phyloP scores from a whole-genome alignment of 495 filamentous ascomycete genomes.

The Penicillium desertorum region DNA sequence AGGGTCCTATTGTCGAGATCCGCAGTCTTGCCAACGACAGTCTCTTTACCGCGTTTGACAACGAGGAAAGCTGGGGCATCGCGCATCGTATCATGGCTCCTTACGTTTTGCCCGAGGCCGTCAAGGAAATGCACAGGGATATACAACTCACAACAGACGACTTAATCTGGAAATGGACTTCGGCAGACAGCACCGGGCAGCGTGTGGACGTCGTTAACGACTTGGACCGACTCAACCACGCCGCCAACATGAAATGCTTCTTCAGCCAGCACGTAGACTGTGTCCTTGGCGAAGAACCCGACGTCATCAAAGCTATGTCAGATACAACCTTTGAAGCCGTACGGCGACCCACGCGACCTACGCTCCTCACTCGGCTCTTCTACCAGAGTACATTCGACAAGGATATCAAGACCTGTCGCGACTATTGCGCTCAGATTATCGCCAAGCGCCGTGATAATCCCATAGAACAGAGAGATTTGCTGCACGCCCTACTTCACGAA shows the following conservation, averaged over 20 bases:
- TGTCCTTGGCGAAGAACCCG: conserved; percentile 26
- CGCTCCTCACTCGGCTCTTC: conserved; percentile 41
- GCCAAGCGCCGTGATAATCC: conserved; percentile 53
- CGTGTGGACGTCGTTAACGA: conserved; percentile 64
- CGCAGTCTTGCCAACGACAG: conserved; percentile 64
- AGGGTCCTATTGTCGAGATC: conserved; percentile 58
- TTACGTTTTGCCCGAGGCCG: conserved; percentile 35
- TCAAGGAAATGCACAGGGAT: conserved; percentile 42
- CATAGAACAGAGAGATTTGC: conserved; percentile 57
- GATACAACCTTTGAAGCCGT: conserved; percentile 44
- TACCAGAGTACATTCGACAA: conserved; percentile 50
- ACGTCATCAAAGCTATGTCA: conserved; percentile 42
- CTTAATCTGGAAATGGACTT: conserved; percentile 66
- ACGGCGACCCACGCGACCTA: conserved; percentile 41
- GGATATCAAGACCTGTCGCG: conserved; percentile 57
- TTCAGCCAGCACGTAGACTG: conserved; percentile 43
- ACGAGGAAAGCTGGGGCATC: conserved; percentile 67
- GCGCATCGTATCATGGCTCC: conserved; percentile 67
- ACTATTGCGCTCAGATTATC: conserved; percentile 59
- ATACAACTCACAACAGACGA: conserved; percentile 70
- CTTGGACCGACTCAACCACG: conserved; percentile 68
- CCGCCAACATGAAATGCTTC: conserved; percentile 67
- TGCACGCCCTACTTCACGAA: conserved; percentile 67
- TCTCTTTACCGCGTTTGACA: conserved; percentile 66
- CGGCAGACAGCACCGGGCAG: conserved; percentile 44